Percentiles rank a stretch among this genome's conserved stretches.
phyloP scores from a whole-genome alignment of 2,329 filamentous ascomycete genomes.

The Epichloe sp. region DNA sequence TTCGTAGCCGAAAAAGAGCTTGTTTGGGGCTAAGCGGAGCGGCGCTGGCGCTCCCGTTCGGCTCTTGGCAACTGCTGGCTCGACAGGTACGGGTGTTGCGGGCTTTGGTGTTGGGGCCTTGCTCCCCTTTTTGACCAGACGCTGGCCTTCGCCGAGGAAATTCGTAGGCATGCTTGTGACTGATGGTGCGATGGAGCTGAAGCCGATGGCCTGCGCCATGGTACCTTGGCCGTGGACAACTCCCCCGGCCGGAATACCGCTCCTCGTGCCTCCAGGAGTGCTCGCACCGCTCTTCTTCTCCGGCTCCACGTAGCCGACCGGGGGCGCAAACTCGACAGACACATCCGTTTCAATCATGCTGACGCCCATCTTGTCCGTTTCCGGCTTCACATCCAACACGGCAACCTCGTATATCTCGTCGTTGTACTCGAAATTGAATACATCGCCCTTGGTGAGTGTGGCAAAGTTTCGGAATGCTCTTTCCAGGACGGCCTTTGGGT shows the following conservation, averaged over 20 bases:
- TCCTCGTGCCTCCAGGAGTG: conserved; percentile 59
- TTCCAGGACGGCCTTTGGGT: conserved; percentile 93
- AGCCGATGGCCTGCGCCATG: conserved; percentile 98
- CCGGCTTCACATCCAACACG: conserved; percentile 85
- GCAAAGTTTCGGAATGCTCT: conserved; percentile 94
- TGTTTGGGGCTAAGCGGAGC: conserved; percentile 70
- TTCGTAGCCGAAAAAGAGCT: conserved; percentile 94
- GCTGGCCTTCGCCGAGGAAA: conserved; percentile 69
- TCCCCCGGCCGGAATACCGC: conserved; percentile 60
- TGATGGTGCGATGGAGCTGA: conserved; percentile 73
- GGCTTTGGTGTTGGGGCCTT: conserved; percentile 55
- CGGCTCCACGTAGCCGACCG: conserved; percentile 87
- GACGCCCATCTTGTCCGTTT: conserved; percentile 69
- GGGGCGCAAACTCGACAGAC: conserved; percentile 88
- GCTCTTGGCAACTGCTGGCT: conserved; percentile 21
- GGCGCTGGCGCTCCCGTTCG: conserved; percentile 72
- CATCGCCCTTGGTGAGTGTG: conserved; percentile 80
- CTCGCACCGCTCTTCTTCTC: conserved; percentile 68
- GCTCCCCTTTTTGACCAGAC: conserved; percentile 68
- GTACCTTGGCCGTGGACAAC: conserved; percentile 72
- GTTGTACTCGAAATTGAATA: conserved; percentile 96
- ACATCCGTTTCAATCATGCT: conserved; percentile 95
- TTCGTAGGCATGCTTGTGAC: conserved; percentile 60
- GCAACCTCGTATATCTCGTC: conserved; percentile 87
- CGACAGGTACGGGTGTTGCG: conserved; percentile 49